These are phyloP conservation scores for Passalora sequoiae DNA, from an alignment of 2,329 filamentous ascomycete species.

Conservation along the genomic window DNA sequence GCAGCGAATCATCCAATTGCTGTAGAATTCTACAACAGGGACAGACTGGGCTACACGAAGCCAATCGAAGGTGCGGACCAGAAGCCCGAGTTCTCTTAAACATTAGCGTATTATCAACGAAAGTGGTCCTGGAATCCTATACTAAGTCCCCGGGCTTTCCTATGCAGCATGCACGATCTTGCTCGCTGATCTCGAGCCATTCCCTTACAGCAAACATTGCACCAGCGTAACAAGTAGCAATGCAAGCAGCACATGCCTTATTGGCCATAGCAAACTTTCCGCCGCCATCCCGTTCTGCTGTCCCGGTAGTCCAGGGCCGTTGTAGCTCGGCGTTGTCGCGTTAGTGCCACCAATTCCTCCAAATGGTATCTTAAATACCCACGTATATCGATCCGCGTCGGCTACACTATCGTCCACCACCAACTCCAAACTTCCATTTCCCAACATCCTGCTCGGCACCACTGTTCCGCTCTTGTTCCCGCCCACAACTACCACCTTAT, in stretches of 20 bases:
- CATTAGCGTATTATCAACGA: too few relatives aligned
- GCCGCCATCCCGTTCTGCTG: too few relatives aligned
- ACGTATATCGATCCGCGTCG: slow-evolving; percentile 37
- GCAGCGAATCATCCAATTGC: slow-evolving; percentile 42
- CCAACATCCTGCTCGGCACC: slow-evolving; percentile 24
- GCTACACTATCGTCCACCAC: slow-evolving; percentile 33
- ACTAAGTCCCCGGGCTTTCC: too few relatives aligned
- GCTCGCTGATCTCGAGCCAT: too few relatives aligned
- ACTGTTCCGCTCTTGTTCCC: slow-evolving; percentile 30
- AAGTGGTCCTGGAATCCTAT: too few relatives aligned
- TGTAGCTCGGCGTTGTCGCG: background rate
- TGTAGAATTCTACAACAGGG: slow-evolving; percentile 52
- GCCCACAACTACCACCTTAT: slow-evolving; percentile 45
- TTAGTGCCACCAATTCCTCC: slow-evolving; percentile 8
- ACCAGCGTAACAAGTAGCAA: too few relatives aligned
- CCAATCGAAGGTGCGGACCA: slow-evolving; percentile 46
- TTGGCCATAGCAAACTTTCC: too few relatives aligned
- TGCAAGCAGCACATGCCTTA: too few relatives aligned
- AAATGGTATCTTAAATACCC: slow-evolving; percentile 41
- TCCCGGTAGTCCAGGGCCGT: background rate
- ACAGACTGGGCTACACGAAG: slow-evolving; percentile 44
- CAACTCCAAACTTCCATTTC: slow-evolving; percentile 33
- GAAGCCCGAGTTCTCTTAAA: slow-evolving; percentile 34
- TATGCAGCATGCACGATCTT: too few relatives aligned
- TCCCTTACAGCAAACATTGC: too few relatives aligned